Percentiles rank a stretch among this genome's conserved stretches.
phyloP scores from a whole-genome alignment of 2,329 filamentous ascomycete species.

The Xylaria sp. region DNA sequence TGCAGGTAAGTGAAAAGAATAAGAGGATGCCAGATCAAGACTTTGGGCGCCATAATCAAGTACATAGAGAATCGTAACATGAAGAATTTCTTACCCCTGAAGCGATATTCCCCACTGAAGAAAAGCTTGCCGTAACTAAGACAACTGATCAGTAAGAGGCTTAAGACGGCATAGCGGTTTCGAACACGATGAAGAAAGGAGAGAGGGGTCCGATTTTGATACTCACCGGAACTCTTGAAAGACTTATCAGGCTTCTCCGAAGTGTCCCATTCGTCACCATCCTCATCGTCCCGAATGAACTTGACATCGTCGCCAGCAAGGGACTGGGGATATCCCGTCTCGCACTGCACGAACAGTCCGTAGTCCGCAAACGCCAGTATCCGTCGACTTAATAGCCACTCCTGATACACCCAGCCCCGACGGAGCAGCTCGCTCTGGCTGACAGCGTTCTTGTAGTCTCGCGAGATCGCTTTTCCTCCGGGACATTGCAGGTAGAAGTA shows the following conservation, averaged over 20 bases:
- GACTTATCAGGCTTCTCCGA: constrained; percentile 7
- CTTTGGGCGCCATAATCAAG: too few species aligned
- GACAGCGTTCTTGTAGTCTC: constrained; percentile 14
- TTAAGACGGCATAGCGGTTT: neutral
- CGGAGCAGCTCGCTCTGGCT: constrained; percentile 9
- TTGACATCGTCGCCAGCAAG: neutral
- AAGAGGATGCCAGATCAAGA: neutral
- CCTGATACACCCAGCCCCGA: constrained; percentile 25
- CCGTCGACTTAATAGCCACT: constrained; percentile 18
- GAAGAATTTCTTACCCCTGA: neutral
- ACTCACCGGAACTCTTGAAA: constrained; percentile 12
- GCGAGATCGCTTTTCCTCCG: neutral
- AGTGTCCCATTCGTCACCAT: neutral
- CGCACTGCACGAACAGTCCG: constrained; percentile 14
- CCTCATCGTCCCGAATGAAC: constrained; percentile 3
- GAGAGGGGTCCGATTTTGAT: neutral
- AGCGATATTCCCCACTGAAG: neutral
- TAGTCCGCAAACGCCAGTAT: constrained; percentile 16
- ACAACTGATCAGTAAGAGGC: neutral
- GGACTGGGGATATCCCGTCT: neutral
- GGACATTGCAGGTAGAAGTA: constrained; percentile 18
- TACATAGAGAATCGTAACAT: neutral
- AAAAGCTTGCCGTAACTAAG: neutral
- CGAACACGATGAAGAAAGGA: neutral
- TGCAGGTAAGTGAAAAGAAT: neutral